Percentiles rank a stretch among this genome's conserved stretches.
Conservation (phyloP, 805 yeast genomes). For the Candida dendrica region DNA sequence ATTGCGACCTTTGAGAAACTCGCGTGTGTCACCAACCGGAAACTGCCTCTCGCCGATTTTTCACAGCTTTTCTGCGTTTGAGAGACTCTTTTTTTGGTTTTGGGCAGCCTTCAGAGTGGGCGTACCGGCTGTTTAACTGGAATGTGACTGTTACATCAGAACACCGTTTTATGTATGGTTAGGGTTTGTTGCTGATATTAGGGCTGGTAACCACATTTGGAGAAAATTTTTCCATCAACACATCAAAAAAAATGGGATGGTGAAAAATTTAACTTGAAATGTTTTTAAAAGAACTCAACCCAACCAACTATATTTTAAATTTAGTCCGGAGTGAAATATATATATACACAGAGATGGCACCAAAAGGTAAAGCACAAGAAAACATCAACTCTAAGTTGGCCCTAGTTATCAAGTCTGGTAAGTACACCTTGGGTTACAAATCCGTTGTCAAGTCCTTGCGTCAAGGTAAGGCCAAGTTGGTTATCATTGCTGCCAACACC, state of each 20-base stretch:
- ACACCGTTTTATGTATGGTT: no score
- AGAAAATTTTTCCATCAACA: not conserved
- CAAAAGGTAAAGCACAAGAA: slow-evolving; percentile 68
- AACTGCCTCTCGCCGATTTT: no score
- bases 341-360: slow-evolving; percentile 97
- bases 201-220: no score
- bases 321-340: slow-evolving; percentile 87
- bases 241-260: no score
- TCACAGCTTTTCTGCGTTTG: no score
- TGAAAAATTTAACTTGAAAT: not conserved
- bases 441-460: slow-evolving; percentile 97
- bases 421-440: slow-evolving; percentile 99
- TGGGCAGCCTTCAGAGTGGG: no score
- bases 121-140: no score
- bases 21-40: not conserved
- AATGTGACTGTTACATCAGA: no score
- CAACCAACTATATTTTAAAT: slow-evolving; percentile 1
- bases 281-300: not conserved
- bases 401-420: slow-evolving; percentile 97
- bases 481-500: slow-evolving; percentile 98
- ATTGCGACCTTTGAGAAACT: not conserved
- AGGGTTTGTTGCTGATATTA: no score
- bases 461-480: slow-evolving; percentile 97
- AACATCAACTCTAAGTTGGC: slow-evolving; percentile 97
- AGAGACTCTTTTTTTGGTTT: no score